Evolutionary conservation across 768 basidiomycete genomes (phyloP).

Genomic region (Trametopsis cervina): DNA sequence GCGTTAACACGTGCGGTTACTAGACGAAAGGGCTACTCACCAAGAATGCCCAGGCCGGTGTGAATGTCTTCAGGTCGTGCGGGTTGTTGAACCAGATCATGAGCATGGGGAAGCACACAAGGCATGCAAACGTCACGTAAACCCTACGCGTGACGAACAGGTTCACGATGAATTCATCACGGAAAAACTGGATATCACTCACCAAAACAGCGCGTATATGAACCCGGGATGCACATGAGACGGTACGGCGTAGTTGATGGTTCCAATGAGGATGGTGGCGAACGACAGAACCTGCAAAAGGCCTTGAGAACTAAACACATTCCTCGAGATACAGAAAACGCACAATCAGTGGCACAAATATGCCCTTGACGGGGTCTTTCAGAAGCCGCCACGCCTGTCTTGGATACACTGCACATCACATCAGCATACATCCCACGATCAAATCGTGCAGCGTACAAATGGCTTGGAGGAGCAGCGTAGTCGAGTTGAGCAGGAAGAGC

Average conservation of each 20-base stretch:
- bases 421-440: background rate
- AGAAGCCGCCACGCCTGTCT: constrained; percentile 34
- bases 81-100: constrained; percentile 43
- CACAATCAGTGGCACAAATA: constrained; percentile 35
- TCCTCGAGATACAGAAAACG: constrained; percentile 6
- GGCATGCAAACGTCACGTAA: constrained; percentile 30
- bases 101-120: constrained; percentile 38
- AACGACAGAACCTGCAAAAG: constrained; percentile 35
- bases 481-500: constrained; percentile 35
- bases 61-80: constrained; percentile 36
- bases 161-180: no score
- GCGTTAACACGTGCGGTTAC: background rate
- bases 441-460: constrained; percentile 25
- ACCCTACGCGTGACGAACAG: constrained; percentile 24
- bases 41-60: constrained; percentile 29
- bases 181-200: no score
- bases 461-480: constrained; percentile 36
- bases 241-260: constrained; percentile 39
- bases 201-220: constrained; percentile 41
- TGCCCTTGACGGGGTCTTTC: constrained; percentile 35
- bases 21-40: constrained; percentile 20
- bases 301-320: background rate
- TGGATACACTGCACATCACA: constrained; percentile 37
- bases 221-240: constrained; percentile 25
- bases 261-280: constrained; percentile 41